Evolutionary conservation across 2,329 filamentous ascomycete genomes (phyloP), one percentile per base, ranked within the genome.

Genomic region (Aspergillus fructus): DNA sequence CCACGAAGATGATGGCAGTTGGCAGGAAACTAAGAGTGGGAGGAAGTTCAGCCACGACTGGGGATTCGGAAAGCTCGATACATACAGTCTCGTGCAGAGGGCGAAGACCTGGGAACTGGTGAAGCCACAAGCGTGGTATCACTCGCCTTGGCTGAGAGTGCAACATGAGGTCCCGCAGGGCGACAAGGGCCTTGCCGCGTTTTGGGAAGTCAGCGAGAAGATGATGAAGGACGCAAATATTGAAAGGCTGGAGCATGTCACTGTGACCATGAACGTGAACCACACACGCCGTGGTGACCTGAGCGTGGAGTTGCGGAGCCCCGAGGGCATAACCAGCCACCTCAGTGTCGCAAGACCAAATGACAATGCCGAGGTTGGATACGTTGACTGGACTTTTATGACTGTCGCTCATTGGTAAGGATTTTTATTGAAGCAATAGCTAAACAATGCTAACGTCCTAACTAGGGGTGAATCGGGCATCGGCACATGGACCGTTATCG

Each of bases 321-420:
- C 94, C 0, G 80, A 85, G 33, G 90, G 91, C 9, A 78, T 97
- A 57, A 80, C 91, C 62, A 96, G 91, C 70, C 88, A 96, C 69
- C 85, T 99, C 53, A 89, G 93, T 4, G 89, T 87, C 12, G 80
- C 88, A 2, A 89, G 94, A 62, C 82, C 82, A 59, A 74, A 85
- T 21, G 94, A 99, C 72, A 79, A 82, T 1, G 83, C 82, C 37
- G 71, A 77, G 0, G 75, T 77, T 21, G 94, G 94, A 8, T 99
- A 97, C 72, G 79, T 87, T 39, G 91, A 97, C 76, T 99, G 94
- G 94, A 97, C 93, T 0, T 99, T 99, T 68, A 99, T 99, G 94
- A 96, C 89, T 60, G 94, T 99, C 39, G 93, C 88, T 62, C 94
- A 99, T 73, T 99, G 93, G 90, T 92, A 82, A 75, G 87, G 75